A percentile compares a stretch with the other conserved stretches of the same genome.
Evolutionary conservation across 2,329 filamentous ascomycete genomes (phyloP).

Genomic region (Phialophora chinensis): DNA sequence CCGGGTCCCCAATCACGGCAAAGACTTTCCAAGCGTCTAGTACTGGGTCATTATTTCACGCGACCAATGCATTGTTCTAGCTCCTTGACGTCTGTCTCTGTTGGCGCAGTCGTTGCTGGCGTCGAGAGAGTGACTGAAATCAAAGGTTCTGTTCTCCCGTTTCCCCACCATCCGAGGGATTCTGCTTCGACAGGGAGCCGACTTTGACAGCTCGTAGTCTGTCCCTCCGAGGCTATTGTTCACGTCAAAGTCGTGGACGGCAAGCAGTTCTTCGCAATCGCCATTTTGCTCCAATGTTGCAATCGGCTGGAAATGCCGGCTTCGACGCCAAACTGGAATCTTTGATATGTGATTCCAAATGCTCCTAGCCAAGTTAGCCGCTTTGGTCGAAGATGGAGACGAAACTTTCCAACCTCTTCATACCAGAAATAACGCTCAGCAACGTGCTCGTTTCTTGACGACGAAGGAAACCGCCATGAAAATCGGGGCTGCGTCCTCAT

Average conservation of each 20-base stretch:
- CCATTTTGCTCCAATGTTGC: slow-evolving; percentile 2
- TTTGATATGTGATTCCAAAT: slow-evolving; percentile 14
- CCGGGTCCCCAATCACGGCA: background rate
- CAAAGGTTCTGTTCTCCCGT: slow-evolving; percentile 16
- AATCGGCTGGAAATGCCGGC: slow-evolving; percentile 10
- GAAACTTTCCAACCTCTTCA: slow-evolving; percentile 12
- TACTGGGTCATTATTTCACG: background rate
- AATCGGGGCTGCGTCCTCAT: slow-evolving; percentile 1
- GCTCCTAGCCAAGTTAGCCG: slow-evolving; percentile 8
- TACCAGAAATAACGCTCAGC: slow-evolving; percentile 14
- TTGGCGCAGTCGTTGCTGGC: slow-evolving; percentile 3
- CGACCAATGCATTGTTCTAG: background rate
- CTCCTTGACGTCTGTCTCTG: slow-evolving; percentile 3
- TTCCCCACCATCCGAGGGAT: slow-evolving; percentile 9
- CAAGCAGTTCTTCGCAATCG: slow-evolving; percentile 61
- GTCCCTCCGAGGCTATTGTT: slow-evolving; percentile 63
- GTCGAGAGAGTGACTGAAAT: slow-evolving; percentile 19
- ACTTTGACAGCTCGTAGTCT: slow-evolving; percentile 10
- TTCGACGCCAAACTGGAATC: slow-evolving; percentile 14
- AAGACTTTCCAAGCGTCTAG: background rate
- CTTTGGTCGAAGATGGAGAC: background rate
- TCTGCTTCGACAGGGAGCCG: slow-evolving; percentile 14
- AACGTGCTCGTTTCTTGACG: slow-evolving; percentile 10
- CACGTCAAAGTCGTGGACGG: slow-evolving; percentile 74
- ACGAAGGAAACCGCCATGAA: slow-evolving; percentile 15